Conservation (phyloP, 306 rosid species). For the Quillaja saponaria region DNA sequence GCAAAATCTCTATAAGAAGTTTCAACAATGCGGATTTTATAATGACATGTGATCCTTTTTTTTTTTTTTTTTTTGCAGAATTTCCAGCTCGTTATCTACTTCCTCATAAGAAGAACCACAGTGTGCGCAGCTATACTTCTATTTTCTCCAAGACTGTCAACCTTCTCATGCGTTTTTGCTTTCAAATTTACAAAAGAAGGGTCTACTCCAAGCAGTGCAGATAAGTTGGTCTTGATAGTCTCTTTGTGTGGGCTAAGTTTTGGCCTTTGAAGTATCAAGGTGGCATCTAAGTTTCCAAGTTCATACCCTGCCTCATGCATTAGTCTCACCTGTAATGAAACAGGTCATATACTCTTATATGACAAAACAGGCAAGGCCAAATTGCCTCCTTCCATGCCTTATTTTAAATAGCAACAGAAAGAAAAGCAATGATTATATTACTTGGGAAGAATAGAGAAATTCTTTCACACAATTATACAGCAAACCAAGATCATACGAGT, state of each 20-base stretch:
- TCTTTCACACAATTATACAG: constrained; percentile 11
- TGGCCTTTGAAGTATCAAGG: constrained; percentile 91
- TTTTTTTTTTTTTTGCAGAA: constrained; percentile 1
- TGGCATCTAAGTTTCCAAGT: constrained; percentile 86
- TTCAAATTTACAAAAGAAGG: constrained; percentile 82
- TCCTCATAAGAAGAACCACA: constrained; percentile 88
- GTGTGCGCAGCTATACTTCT: constrained; percentile 98
- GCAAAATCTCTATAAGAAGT: constrained; percentile 13
- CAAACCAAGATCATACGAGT: neutral
- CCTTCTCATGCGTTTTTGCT: constrained; percentile 97
- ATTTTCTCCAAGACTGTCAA: constrained; percentile 95
- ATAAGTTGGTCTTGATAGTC: constrained; percentile 75
- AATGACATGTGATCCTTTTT: constrained; percentile 13
- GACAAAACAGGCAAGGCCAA: constrained; percentile 9
- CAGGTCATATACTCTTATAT: neutral
- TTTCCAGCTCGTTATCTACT: constrained; percentile 28
- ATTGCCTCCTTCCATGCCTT: constrained; percentile 5
- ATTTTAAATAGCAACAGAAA: constrained; percentile 13
- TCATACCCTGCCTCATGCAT: constrained; percentile 95
- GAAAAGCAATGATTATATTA: constrained; percentile 5
- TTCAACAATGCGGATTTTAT: neutral
- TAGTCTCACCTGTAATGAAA: constrained; percentile 68
- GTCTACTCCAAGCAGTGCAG: constrained; percentile 87
- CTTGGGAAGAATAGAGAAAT: neutral
- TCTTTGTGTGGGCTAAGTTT: constrained; percentile 97